Percentiles rank a stretch among this genome's conserved stretches.
These are phyloP conservation scores for Escallonia herrerae DNA, from an alignment of 129 eudicot species.

Conservation along the genomic window DNA sequence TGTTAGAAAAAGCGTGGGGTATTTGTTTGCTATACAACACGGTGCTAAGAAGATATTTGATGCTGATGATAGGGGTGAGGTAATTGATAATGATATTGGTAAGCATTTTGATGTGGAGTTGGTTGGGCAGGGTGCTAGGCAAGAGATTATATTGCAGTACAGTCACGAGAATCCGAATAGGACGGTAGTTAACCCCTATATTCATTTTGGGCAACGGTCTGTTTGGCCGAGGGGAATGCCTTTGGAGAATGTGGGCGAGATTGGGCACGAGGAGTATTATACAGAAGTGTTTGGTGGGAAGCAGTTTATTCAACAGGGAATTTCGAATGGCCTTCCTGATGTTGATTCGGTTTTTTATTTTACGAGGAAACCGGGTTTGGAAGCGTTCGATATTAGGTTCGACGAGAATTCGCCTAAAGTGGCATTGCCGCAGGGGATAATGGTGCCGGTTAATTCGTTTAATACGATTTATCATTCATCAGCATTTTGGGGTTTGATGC, in stretches of 20 bases:
- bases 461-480: slow-evolving; percentile 76
- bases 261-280: slow-evolving; percentile 76
- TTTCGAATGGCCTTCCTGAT: slow-evolving; percentile 90
- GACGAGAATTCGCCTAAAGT: slow-evolving; percentile 85
- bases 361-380: slow-evolving; percentile 64
- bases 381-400: slow-evolving; percentile 73
- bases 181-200: slow-evolving; percentile 85
- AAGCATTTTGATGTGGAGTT: slow-evolving; percentile 95
- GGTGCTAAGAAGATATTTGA: slow-evolving; percentile 90
- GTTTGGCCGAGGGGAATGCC: slow-evolving; percentile 99
- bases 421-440: slow-evolving; percentile 86
- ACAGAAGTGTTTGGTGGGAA: slow-evolving; percentile 84
- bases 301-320: slow-evolving; percentile 89
- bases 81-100: slow-evolving; percentile 79
- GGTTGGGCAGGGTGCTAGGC: slow-evolving; percentile 83
- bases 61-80: slow-evolving; percentile 90
- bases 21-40: slow-evolving; percentile 88
- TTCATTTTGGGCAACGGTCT: slow-evolving; percentile 89
- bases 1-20: slow-evolving; percentile 85
- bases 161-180: slow-evolving; percentile 80
- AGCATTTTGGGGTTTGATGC: slow-evolving; percentile 96
- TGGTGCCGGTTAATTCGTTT: slow-evolving; percentile 90
- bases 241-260: slow-evolving; percentile 86
- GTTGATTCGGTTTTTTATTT: slow-evolving; percentile 95
- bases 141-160: slow-evolving; percentile 79